Conservation (phyloP, 305 asterid genomes). For the Petunia hybrid region DNA sequence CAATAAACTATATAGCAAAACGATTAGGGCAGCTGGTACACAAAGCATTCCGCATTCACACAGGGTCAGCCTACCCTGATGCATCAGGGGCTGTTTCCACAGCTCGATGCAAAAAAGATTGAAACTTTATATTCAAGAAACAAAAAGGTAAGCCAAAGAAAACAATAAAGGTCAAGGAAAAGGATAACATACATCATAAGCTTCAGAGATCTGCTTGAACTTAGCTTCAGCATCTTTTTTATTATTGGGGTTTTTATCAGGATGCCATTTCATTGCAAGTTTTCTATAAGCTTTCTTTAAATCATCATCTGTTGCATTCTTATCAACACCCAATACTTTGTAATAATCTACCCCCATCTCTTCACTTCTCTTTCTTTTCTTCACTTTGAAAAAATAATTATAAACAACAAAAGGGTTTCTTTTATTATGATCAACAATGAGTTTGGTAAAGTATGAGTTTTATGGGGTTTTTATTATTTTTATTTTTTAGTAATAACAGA, state of each 20-base stretch:
- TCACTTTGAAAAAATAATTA: conserved; percentile 31
- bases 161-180: not conserved
- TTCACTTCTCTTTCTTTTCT: conserved; percentile 42
- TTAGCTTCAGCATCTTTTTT: conserved; percentile 55
- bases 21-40: too few relatives aligned
- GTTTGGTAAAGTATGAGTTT: too few relatives aligned
- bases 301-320: conserved; percentile 50
- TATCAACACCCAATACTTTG: conserved; percentile 50
- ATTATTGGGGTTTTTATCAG: conserved; percentile 52
- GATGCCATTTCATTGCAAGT: conserved; percentile 59
- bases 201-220: conserved; percentile 58
- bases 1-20: not conserved
- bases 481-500: not conserved
- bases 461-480: not conserved
- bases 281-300: conserved; percentile 55
- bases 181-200: conserved; percentile 45
- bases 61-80: too few relatives aligned
- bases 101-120: too few relatives aligned
- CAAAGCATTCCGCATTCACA: too few relatives aligned
- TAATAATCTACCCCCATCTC: conserved; percentile 53
- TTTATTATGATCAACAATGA: not conserved
- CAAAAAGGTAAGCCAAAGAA: not conserved
- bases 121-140: conserved; percentile 9
- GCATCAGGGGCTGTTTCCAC: too few relatives aligned
- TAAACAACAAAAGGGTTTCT: not conserved